Percentiles rank a stretch among this genome's conserved stretches.
phyloP scores from a whole-genome alignment of 1,139 yeast genomes.

The Protomyces inundatus region DNA sequence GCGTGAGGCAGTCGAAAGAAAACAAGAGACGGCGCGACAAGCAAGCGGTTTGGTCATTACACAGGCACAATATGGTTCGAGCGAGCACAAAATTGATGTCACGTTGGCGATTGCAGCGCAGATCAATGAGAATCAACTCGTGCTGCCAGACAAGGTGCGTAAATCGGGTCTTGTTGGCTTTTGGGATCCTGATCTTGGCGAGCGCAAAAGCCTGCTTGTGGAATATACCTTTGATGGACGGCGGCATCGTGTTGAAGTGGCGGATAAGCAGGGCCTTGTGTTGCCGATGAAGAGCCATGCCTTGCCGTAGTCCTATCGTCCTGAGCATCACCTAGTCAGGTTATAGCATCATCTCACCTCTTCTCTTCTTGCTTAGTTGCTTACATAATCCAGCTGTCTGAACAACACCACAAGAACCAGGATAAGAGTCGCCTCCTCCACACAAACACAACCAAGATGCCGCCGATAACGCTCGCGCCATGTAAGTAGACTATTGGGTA shows the following conservation, averaged over 20 bases:
- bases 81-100: slow-evolving; percentile 21
- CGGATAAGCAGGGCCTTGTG: slow-evolving; percentile 26
- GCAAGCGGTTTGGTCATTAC: slow-evolving; percentile 4
- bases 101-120: slow-evolving; percentile 27
- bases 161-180: slow-evolving; percentile 19
- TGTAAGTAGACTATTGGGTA: background rate
- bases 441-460: background rate
- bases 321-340: background rate
- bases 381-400: background rate
- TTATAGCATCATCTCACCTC: background rate
- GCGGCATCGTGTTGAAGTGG: slow-evolving; percentile 25
- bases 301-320: background rate
- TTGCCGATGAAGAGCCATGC: slow-evolving; percentile 10
- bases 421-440: background rate
- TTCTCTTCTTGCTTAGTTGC: background rate
- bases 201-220: slow-evolving; percentile 23
- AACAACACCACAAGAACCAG: too few species aligned
- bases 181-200: slow-evolving; percentile 29
- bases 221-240: slow-evolving; percentile 23
- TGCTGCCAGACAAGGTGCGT: slow-evolving; percentile 4
- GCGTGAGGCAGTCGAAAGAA: slow-evolving; percentile 11
- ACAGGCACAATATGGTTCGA: slow-evolving; percentile 10
- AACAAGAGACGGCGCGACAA: slow-evolving; percentile 8
- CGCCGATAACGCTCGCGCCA: background rate
- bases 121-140: slow-evolving; percentile 24